Percentiles rank a stretch among this genome's conserved stretches.
Conservation (phyloP, 169 alveolate genomes). For the Plasmodium relictum region DNA sequence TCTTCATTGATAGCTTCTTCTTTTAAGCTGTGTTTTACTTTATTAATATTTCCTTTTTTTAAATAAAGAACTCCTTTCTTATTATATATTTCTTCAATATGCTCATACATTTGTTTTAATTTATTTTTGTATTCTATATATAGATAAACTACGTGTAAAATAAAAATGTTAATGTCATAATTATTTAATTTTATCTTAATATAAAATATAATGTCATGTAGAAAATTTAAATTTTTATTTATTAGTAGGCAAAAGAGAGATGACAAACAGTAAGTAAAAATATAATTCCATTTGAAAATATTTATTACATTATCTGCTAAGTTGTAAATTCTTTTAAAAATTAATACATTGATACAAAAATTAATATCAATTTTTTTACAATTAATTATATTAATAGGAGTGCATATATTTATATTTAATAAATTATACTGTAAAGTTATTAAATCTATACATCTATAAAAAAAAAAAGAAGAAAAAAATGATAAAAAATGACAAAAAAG, state of each 20-base stretch:
- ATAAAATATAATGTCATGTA: constrained; percentile 27
- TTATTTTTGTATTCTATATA: constrained; percentile 36
- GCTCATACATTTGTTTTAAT: constrained; percentile 16
- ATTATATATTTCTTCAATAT: neutral
- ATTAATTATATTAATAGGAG: constrained; percentile 22
- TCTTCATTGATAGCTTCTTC: neutral
- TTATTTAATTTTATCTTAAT: constrained; percentile 35
- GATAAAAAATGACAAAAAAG: neutral
- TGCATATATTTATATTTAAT: constrained; percentile 5
- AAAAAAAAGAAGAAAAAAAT: neutral
- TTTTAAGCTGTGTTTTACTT: neutral
- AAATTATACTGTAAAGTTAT: constrained; percentile 35
- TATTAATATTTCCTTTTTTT: neutral
- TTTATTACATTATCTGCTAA: constrained; percentile 49
- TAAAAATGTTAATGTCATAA: constrained; percentile 28
- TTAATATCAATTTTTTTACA: constrained; percentile 43
- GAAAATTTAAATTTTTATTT: constrained; percentile 16
- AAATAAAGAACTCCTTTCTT: neutral
- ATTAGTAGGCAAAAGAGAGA: constrained; percentile 23
- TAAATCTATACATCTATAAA: constrained; percentile 21
- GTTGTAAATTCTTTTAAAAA: constrained; percentile 33
- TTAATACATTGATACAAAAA: constrained; percentile 34
- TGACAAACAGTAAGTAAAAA: constrained; percentile 66
- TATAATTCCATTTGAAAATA: constrained; percentile 24
- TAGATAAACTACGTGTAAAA: constrained; percentile 39